Conservation (phyloP, 2,329 filamentous ascomycete genomes). For the Diaporthe sp. region DNA sequence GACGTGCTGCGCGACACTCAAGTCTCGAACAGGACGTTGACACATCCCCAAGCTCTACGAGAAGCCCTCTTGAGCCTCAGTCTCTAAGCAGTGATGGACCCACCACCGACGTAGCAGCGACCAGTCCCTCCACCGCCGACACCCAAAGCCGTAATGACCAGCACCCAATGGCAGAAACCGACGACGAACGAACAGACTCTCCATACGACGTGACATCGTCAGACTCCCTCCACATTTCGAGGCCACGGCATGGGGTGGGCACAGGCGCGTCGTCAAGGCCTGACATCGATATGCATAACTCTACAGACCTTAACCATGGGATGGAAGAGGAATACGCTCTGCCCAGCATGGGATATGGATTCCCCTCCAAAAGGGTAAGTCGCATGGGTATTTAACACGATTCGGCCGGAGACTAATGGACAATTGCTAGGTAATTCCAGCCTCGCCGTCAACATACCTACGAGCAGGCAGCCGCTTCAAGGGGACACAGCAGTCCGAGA, state of each 20-base stretch:
- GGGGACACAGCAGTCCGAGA: constrained; percentile 93
- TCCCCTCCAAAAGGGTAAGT: constrained; percentile 69
- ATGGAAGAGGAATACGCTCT: constrained; percentile 52
- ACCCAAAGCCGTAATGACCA: constrained; percentile 9
- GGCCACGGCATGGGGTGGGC: constrained; percentile 39
- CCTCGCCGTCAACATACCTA: constrained; percentile 87
- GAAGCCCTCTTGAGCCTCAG: constrained; percentile 60
- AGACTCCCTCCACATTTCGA: constrained; percentile 16
- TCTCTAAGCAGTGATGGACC: constrained; percentile 43
- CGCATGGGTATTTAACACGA: not conserved
- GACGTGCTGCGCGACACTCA: constrained; percentile 12
- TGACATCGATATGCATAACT: constrained; percentile 2
- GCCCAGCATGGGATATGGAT: constrained; percentile 66
- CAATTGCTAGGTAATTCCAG: constrained; percentile 75
- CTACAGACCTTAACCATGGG: constrained; percentile 43
- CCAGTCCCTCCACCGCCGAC: constrained; percentile 23
- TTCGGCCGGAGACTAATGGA: not conserved
- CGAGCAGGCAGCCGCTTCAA: constrained; percentile 89
- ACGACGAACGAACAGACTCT: constrained; percentile 34
- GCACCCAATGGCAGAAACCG: constrained; percentile 32
- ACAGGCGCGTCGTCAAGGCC: constrained; percentile 5
- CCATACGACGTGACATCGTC: constrained; percentile 24
- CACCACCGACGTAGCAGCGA: constrained; percentile 28
- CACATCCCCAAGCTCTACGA: constrained; percentile 54
- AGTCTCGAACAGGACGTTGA: constrained; percentile 27